These are phyloP conservation scores for Rubia occidens DNA, from an alignment of 305 asterid genomes.

Conservation along the genomic window DNA sequence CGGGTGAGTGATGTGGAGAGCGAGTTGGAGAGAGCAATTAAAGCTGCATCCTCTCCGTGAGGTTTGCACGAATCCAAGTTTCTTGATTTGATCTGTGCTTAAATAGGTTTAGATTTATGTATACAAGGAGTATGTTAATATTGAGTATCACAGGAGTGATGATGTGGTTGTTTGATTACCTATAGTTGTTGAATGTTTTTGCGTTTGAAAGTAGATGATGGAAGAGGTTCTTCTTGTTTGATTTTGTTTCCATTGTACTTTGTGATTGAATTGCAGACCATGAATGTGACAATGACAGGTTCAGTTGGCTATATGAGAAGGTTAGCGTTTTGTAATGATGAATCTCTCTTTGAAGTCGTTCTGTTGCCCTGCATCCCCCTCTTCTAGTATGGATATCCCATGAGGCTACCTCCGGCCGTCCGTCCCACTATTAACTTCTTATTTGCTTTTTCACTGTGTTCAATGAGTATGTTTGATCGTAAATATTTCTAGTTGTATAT, in stretches of 20 bases:
- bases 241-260: background rate
- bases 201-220: background rate
- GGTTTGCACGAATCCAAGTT: conserved; percentile 16
- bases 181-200: background rate
- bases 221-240: background rate
- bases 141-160: background rate
- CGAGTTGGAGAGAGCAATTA: conserved; percentile 80
- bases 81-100: background rate
- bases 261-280: background rate
- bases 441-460: no score
- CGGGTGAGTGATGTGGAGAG: conserved; percentile 51
- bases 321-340: background rate
- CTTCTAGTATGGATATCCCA: background rate
- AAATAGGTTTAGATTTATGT: conserved; percentile 9
- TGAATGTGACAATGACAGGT: background rate
- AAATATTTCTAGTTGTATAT: no score
- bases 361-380: background rate
- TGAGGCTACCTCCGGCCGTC: no score
- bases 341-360: background rate
- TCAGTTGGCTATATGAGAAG: background rate
- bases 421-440: no score
- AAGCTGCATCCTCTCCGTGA: conserved; percentile 43
- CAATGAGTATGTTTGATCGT: no score
- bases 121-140: conserved; percentile 10
- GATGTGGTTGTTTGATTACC: background rate